Percentiles rank a stretch among this genome's conserved stretches.
Evolutionary conservation across 257 asterid species (phyloP).

Genomic region (Forsythia viridissima): DNA sequence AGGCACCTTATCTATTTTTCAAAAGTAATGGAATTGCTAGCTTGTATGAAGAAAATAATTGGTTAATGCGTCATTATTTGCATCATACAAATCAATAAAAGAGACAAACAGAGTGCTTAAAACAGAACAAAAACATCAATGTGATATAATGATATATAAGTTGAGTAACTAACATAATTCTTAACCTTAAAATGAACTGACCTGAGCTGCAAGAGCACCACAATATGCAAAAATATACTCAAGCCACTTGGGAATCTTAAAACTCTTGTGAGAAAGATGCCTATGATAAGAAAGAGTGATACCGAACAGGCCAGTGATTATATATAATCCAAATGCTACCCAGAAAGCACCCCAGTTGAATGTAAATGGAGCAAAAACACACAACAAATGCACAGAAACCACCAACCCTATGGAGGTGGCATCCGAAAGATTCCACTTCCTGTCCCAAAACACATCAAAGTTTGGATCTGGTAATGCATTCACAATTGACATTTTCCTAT

Average conservation of each 20-base stretch:
- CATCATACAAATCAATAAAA: no score
- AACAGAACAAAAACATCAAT: no score
- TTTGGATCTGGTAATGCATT: slow-evolving; percentile 33
- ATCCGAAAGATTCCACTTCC: slow-evolving; percentile 63
- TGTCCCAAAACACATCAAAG: slow-evolving; percentile 36
- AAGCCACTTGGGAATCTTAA: slow-evolving; percentile 52
- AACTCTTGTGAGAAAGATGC: slow-evolving; percentile 43
- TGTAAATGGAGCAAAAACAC: slow-evolving; percentile 63
- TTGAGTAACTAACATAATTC: not conserved
- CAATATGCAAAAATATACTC: slow-evolving; percentile 47
- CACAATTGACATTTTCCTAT: slow-evolving; percentile 35
- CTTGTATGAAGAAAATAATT: no score
- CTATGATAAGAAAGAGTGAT: slow-evolving; percentile 50
- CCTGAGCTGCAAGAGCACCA: slow-evolving; percentile 51
- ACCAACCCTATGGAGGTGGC: slow-evolving; percentile 50
- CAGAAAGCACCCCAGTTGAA: slow-evolving; percentile 63
- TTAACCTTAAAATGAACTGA: not conserved
- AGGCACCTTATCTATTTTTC: no score
- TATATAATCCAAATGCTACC: slow-evolving; percentile 54
- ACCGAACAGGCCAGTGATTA: slow-evolving; percentile 44
- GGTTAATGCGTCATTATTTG: no score
- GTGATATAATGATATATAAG: no score
- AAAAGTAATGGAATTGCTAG: no score
- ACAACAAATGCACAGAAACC: slow-evolving; percentile 53
- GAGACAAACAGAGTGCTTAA: no score